Conservation (phyloP, 75 land plant species). For the Sequoiadendron giganteum region DNA sequence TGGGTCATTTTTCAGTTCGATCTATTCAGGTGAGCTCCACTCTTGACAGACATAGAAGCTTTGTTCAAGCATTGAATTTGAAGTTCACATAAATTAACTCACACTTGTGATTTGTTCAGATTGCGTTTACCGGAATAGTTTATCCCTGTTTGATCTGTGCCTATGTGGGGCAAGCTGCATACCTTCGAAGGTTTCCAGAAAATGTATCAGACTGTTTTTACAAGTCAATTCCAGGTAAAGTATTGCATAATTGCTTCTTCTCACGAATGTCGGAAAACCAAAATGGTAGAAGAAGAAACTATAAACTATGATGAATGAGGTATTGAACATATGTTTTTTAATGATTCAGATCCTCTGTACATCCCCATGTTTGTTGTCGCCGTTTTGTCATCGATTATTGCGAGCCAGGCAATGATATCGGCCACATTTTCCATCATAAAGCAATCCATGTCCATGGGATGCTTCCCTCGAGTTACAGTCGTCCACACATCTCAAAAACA, state of each 20-base stretch:
- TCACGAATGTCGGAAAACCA: too few relatives aligned
- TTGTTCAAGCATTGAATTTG: neutral
- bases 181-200: conserved; percentile 44
- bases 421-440: conserved; percentile 54
- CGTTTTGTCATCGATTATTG: conserved; percentile 55
- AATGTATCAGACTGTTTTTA: conserved; percentile 55
- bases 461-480: conserved; percentile 56
- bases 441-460: conserved; percentile 52
- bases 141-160: conserved; percentile 57
- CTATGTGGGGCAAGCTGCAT: conserved; percentile 85
- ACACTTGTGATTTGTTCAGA: conserved; percentile 20
- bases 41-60: neutral
- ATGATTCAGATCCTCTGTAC: conserved; percentile 38
- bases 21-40: conserved; percentile 45
- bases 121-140: conserved; percentile 53
- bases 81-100: neutral
- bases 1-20: conserved; percentile 68
- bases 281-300: too few relatives aligned
- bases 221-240: conserved; percentile 62
- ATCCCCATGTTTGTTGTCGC: conserved; percentile 73
- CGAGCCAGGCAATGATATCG: conserved; percentile 79
- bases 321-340: neutral
- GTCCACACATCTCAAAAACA: conserved; percentile 54
- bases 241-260: neutral
- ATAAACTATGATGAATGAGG: too few relatives aligned